Conservation (phyloP, 1,139 yeast genomes). For the Pichia sp. region DNA sequence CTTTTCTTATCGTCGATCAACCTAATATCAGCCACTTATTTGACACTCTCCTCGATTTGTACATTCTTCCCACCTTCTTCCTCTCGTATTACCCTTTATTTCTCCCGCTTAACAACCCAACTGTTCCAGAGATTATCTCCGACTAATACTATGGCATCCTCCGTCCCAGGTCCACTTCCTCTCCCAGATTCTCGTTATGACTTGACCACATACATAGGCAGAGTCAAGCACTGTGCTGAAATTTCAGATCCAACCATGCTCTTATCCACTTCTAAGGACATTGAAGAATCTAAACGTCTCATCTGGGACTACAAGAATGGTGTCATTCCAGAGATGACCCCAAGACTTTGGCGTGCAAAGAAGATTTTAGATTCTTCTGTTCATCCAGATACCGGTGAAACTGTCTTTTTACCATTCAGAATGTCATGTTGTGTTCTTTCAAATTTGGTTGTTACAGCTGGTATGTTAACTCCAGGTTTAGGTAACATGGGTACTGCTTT, state of each 20-base stretch:
- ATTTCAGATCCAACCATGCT: conserved; percentile 92
- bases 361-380: conserved; percentile 81
- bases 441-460: conserved; percentile 91
- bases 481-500: conserved; percentile 89
- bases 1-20: neutral
- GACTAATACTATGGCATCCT: conserved; percentile 65
- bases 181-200: conserved; percentile 81
- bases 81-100: no score
- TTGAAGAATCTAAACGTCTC: conserved; percentile 60
- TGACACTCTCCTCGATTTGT: no score
- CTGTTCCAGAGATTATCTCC: neutral
- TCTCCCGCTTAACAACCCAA: no score
- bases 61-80: no score
- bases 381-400: conserved; percentile 95
- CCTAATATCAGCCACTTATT: no score
- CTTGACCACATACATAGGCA: conserved; percentile 80
- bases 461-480: conserved; percentile 94
- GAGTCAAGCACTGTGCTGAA: conserved; percentile 92
- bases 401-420: conserved; percentile 88
- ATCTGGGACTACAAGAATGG: conserved; percentile 78
- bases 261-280: conserved; percentile 63
- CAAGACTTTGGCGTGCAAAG: conserved; percentile 89
- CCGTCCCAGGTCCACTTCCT: conserved; percentile 76
- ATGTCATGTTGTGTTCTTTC: conserved; percentile 96
- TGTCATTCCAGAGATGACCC: conserved; percentile 57